These are phyloP conservation scores for Crassisporium funariophilum DNA, from an alignment of 768 basidiomycete genomes.

Conservation along the genomic window DNA sequence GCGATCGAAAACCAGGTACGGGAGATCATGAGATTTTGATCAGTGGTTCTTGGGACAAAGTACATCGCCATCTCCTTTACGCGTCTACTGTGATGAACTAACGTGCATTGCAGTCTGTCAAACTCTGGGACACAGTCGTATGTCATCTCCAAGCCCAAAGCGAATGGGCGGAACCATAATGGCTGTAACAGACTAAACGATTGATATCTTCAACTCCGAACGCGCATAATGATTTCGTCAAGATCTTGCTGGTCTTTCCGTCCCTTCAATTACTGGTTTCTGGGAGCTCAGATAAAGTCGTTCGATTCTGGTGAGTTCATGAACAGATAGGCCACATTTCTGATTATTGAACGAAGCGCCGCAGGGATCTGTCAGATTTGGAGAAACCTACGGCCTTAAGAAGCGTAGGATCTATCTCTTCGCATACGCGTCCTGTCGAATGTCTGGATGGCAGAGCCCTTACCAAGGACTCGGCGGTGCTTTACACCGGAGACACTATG, in stretches of 20 bases:
- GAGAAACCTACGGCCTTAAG: constrained; percentile 42
- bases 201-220: constrained; percentile 63
- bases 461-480: constrained; percentile 46
- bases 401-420: constrained; percentile 70
- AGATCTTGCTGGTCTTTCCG: constrained; percentile 75
- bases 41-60: constrained; percentile 95
- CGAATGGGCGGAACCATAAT: not conserved
- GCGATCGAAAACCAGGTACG: constrained; percentile 40
- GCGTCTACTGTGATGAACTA: constrained; percentile 7
- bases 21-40: constrained; percentile 60
- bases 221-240: constrained; percentile 92
- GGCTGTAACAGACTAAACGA: constrained; percentile 58
- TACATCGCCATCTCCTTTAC: constrained; percentile 21
- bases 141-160: constrained; percentile 19
- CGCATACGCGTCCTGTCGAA: constrained; percentile 89
- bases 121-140: constrained; percentile 82
- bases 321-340: not conserved
- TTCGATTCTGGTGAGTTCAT: constrained; percentile 79
- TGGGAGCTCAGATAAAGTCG: constrained; percentile 85
- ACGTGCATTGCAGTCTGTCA: constrained; percentile 64
- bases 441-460: constrained; percentile 59
- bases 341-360: not conserved
- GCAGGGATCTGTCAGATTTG: constrained; percentile 66
- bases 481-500: constrained; percentile 93
- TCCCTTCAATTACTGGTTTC: constrained; percentile 71